Evolutionary conservation across 116 monocot species (phyloP), one percentile per base, ranked within the genome.

Genomic region (Cymodocea nodosa): DNA sequence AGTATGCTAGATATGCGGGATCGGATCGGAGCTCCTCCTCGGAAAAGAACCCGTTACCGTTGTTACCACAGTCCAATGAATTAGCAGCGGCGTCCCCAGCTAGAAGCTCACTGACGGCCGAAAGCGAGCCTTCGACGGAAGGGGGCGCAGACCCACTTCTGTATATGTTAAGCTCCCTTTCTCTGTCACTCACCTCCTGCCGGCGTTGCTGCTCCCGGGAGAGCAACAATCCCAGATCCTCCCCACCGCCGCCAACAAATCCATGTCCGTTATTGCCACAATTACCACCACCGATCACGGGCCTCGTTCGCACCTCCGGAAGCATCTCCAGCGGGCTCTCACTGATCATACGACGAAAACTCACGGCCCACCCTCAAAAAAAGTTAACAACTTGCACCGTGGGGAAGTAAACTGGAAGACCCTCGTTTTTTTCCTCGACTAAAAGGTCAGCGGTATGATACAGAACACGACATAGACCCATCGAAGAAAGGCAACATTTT

Each of bases 131-230:
- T 63, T 94, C 90, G 2, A 94, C 84, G 1, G 94, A 87, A 11
- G 94, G 90, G 0, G 90, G 90, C 9, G 87, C 87, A 0, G 87
- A 90, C 16, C 94, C 94, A 44, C 94, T 89, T 62, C 89, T 23
- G 62, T 74, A 89, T n/a, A 82, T 66, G 60, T 73, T 81, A 15
- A 93, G 79, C 69, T 88, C 88, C 34, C 81, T 70, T 40, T 87
- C 87, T 16, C 80, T 70, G 70, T 93, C 89, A 19, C 56, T 53
- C 20, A 73, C 79, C 35, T 82, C 87, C 50, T 75, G 77, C 56
- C 64, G 66, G 56, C 83, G 23, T 23, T 57, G 24, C 20, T 57
- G 44, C 57, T 57, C 57, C 36, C n/a, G 36, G 39, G n/a, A 37
- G 9, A n/a, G 36, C 11, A 11, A 18, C 40, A 2, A 62, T 6